Conservation (phyloP, 148 eudicot genomes). For the Rhododendron vialii region DNA sequence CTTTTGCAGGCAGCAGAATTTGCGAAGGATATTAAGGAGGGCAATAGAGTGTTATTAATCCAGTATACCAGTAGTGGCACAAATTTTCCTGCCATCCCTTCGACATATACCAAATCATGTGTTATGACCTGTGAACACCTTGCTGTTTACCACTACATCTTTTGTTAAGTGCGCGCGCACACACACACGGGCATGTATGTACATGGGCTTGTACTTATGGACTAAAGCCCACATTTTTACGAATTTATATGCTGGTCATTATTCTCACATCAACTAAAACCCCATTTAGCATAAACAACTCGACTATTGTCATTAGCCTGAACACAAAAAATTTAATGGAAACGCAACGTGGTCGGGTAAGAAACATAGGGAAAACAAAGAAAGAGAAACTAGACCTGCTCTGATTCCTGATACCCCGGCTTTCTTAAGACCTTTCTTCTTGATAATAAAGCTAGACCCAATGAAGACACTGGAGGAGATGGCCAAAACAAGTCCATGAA, state of each 20-base stretch:
- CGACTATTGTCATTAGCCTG: not conserved
- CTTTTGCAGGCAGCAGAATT: not conserved
- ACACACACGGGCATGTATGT: not conserved
- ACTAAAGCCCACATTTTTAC: no score
- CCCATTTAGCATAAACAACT: no score
- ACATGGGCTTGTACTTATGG: not conserved
- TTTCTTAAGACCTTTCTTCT: slow-evolving; percentile 84
- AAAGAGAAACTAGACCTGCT: slow-evolving; percentile 50
- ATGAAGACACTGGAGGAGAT: slow-evolving; percentile 79
- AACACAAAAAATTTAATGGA: not conserved
- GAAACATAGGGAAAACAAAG: not conserved
- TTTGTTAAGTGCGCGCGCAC: not conserved
- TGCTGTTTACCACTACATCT: not conserved
- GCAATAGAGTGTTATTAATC: not conserved
- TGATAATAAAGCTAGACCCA: slow-evolving; percentile 88
- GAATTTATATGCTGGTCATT: no score
- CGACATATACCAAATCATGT: not conserved
- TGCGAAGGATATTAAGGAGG: not conserved
- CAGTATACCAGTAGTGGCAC: not conserved
- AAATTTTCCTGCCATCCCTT: not conserved
- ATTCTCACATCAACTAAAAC: not conserved
- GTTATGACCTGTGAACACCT: not conserved
- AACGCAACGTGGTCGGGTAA: not conserved
- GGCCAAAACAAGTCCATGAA: slow-evolving; percentile 69
- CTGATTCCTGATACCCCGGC: slow-evolving; percentile 63